A percentile compares a stretch with the other conserved stretches of the same genome.
Evolutionary conservation across 2,329 filamentous ascomycete species (phyloP).

Genomic region (Neocucurbitaria cava): DNA sequence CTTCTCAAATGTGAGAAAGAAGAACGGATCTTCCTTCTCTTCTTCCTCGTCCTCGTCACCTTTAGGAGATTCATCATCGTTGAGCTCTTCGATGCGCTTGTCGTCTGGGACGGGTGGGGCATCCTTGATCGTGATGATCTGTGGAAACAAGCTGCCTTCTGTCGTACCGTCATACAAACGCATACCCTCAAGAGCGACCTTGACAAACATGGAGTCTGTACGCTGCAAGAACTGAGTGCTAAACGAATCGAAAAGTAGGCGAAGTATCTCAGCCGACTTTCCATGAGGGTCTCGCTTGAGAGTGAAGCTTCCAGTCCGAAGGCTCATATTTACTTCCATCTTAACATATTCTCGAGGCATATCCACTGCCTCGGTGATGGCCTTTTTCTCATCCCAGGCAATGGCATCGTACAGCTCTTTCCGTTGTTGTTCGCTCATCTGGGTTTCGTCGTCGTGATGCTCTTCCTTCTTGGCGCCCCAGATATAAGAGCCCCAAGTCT

Average conservation of each 20-base stretch:
- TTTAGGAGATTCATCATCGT: slow-evolving; percentile 55
- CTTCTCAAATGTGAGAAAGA: slow-evolving; percentile 90
- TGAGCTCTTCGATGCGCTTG: slow-evolving; percentile 56
- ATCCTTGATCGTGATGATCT: slow-evolving; percentile 96
- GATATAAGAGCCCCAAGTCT: slow-evolving; percentile 86
- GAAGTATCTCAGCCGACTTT: slow-evolving; percentile 80
- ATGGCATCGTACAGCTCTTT: slow-evolving; percentile 98
- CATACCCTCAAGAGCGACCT: slow-evolving; percentile 89
- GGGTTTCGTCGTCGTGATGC: slow-evolving; percentile 75
- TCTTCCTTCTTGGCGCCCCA: slow-evolving; percentile 75
- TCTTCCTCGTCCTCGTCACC: slow-evolving; percentile 53
- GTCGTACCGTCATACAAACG: slow-evolving; percentile 97
- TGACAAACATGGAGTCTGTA: slow-evolving; percentile 87
- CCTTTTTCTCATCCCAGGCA: slow-evolving; percentile 97
- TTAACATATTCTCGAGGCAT: slow-evolving; percentile 90
- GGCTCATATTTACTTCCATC: slow-evolving; percentile 86
- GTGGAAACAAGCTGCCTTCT: slow-evolving; percentile 85
- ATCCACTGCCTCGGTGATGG: slow-evolving; percentile 85
- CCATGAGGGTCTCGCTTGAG: slow-evolving; percentile 84
- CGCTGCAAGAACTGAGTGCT: slow-evolving; percentile 87
- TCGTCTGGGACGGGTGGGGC: slow-evolving; percentile 66
- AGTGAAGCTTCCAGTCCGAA: slow-evolving; percentile 97
- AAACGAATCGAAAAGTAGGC: slow-evolving; percentile 93
- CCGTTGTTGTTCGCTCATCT: slow-evolving; percentile 94
- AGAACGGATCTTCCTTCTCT: slow-evolving; percentile 77